These are phyloP conservation scores for Rhizoclosmatium sp. DNA, from an alignment of 192 early-diverging fungal genomes.

Conservation along the genomic window DNA sequence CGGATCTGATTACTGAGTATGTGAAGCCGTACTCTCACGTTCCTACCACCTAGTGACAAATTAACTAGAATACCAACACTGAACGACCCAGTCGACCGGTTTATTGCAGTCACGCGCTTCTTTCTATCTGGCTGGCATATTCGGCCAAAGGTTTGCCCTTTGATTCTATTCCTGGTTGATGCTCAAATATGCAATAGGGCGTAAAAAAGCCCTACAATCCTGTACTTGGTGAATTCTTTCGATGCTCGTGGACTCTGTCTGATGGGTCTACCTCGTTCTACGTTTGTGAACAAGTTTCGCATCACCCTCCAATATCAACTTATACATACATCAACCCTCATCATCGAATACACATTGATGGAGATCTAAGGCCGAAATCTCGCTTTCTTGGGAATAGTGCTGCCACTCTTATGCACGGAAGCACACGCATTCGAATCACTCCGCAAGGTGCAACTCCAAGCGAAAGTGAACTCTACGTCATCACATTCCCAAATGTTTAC, in stretches of 20 bases:
- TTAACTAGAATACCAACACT: conserved; percentile 58
- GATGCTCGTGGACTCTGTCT: conserved; percentile 69
- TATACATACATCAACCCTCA: conserved; percentile 69
- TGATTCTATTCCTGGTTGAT: neutral
- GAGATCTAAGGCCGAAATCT: conserved; percentile 69
- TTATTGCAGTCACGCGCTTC: conserved; percentile 73
- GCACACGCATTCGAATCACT: conserved; percentile 58
- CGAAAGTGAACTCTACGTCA: conserved; percentile 67
- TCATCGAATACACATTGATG: conserved; percentile 52
- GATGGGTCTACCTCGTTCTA: conserved; percentile 75
- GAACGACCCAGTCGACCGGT: conserved; percentile 68
- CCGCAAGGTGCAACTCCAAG: conserved; percentile 68
- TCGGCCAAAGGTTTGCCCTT: conserved; percentile 59
- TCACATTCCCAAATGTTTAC: conserved; percentile 69
- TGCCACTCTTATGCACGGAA: conserved; percentile 71
- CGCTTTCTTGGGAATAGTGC: conserved; percentile 72
- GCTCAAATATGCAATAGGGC: conserved; percentile 47
- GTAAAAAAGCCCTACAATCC: conserved; percentile 98
- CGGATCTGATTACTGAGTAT: conserved; percentile 67
- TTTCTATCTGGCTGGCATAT: conserved; percentile 64
- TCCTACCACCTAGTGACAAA: neutral
- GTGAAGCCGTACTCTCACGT: neutral
- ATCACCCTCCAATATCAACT: conserved; percentile 92
- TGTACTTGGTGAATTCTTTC: conserved; percentile 90
- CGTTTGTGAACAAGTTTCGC: conserved; percentile 93